Evolutionary conservation across 352 stramenopile species (phyloP).

Genomic region (Pythium aristosporum): DNA sequence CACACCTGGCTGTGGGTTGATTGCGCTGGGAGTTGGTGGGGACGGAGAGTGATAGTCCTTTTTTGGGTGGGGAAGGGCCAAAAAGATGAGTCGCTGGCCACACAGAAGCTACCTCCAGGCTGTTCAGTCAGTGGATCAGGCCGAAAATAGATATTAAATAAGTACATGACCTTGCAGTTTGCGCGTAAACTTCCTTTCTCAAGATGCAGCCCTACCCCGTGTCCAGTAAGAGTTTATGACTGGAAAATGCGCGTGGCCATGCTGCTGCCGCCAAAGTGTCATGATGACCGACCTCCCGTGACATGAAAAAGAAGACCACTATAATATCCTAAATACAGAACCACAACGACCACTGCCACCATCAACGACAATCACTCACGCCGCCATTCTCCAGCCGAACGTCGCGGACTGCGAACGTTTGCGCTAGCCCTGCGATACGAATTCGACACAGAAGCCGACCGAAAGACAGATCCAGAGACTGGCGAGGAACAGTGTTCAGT

Average conservation of each 20-base stretch:
- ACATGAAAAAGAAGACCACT: slow-evolving; percentile 14
- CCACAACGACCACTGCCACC: slow-evolving; percentile 9
- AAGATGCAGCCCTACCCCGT: slow-evolving; percentile 16
- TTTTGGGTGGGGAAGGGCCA: slow-evolving; percentile 5
- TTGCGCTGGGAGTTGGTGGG: slow-evolving; percentile 4
- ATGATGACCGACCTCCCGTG: slow-evolving; percentile 3
- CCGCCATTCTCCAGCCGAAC: not conserved
- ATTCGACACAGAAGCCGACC: no score
- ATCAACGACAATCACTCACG: slow-evolving; percentile 23
- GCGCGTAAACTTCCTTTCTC: slow-evolving; percentile 18
- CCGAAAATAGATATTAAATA: not conserved
- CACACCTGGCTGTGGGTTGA: slow-evolving; percentile 19
- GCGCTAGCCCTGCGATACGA: no score
- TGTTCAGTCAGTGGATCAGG: slow-evolving; percentile 3
- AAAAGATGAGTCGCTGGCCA: slow-evolving; percentile 10
- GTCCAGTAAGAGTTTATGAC: slow-evolving; percentile 20
- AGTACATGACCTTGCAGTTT: slow-evolving; percentile 14
- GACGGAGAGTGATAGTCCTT: no score
- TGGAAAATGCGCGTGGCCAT: slow-evolving; percentile 18
- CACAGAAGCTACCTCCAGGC: not conserved
- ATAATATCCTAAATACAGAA: not conserved
- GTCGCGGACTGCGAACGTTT: not conserved
- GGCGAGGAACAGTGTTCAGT: no score
- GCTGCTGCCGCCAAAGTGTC: slow-evolving; percentile 11
- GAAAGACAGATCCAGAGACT: no score